These are phyloP conservation scores for Blastomyces gilchristii DNA, from an alignment of 2,329 filamentous ascomycete genomes.

Conservation along the genomic window DNA sequence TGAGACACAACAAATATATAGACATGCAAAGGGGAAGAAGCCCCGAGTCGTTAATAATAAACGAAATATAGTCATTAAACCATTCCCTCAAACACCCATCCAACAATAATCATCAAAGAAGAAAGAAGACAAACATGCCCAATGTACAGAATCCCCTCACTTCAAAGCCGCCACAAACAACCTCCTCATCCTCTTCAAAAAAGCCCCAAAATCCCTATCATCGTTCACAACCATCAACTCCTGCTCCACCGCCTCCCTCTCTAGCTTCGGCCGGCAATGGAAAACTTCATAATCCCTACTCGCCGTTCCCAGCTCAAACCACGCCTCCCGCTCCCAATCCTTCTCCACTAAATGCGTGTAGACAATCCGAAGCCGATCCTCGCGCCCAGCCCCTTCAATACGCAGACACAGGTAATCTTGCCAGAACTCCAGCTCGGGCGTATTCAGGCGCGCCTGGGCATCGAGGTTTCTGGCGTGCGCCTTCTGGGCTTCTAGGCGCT, in stretches of 20 bases:
- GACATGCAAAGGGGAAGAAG: slow-evolving; percentile 2
- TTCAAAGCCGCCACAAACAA: slow-evolving; percentile 49
- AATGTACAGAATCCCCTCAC: slow-evolving; percentile 18
- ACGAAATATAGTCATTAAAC: neutral
- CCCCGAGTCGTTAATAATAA: neutral
- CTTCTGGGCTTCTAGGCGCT: slow-evolving; percentile 37
- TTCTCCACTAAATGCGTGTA: slow-evolving; percentile 79
- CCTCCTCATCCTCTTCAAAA: slow-evolving; percentile 54
- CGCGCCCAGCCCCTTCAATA: slow-evolving; percentile 77
- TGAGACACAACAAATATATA: slow-evolving; percentile 12
- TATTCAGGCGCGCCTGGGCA: slow-evolving; percentile 75
- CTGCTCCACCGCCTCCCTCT: slow-evolving; percentile 44
- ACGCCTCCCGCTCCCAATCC: slow-evolving; percentile 80
- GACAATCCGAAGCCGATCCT: slow-evolving; percentile 80
- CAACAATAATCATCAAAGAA: neutral
- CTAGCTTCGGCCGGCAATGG: slow-evolving; percentile 60
- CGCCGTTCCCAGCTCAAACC: slow-evolving; percentile 81
- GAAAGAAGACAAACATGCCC: neutral
- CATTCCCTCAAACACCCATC: neutral
- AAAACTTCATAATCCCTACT: slow-evolving; percentile 76
- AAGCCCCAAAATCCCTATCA: slow-evolving; percentile 48
- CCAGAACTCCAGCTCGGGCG: slow-evolving; percentile 93
- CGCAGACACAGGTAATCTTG: slow-evolving; percentile 77
- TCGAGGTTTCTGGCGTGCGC: slow-evolving; percentile 59
- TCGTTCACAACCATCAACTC: slow-evolving; percentile 50